These are phyloP conservation scores for Solanum bukasovii DNA, from an alignment of 257 asterid species.

Conservation along the genomic window DNA sequence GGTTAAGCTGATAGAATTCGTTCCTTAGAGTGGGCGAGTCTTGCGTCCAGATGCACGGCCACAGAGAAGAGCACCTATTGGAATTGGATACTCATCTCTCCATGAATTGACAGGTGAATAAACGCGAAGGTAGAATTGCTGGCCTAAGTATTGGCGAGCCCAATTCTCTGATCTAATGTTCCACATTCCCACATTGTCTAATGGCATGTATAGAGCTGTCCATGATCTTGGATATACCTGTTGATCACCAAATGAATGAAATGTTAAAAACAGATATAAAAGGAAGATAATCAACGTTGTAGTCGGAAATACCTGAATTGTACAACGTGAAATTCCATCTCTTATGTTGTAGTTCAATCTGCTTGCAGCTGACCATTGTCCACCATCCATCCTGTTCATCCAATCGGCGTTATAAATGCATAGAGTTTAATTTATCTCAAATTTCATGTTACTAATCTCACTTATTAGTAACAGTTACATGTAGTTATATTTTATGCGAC, in stretches of 20 bases:
- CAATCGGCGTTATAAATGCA: neutral
- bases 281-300: neutral
- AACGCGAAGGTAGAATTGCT: constrained; percentile 35
- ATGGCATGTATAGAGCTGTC: constrained; percentile 39
- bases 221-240: constrained; percentile 40
- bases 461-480: neutral
- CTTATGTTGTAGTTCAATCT: constrained; percentile 25
- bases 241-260: neutral
- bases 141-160: constrained; percentile 39
- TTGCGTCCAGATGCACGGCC: constrained; percentile 27
- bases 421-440: neutral
- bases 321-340: constrained; percentile 27
- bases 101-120: constrained; percentile 26
- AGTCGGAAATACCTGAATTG: constrained; percentile 15
- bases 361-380: constrained; percentile 30
- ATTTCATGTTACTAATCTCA: neutral
- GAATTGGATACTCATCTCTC: constrained; percentile 40
- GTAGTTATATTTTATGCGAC: neutral
- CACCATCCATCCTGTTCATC: constrained; percentile 25
- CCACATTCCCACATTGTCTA: constrained; percentile 52
- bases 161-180: constrained; percentile 33
- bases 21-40: constrained; percentile 10
- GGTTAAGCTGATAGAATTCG: neutral
- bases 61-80: constrained; percentile 31
- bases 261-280: neutral